Percentiles rank a stretch among this genome's conserved stretches.
Conservation (phyloP, 495 filamentous ascomycete genomes). For the Lichenothelia convexa region DNA sequence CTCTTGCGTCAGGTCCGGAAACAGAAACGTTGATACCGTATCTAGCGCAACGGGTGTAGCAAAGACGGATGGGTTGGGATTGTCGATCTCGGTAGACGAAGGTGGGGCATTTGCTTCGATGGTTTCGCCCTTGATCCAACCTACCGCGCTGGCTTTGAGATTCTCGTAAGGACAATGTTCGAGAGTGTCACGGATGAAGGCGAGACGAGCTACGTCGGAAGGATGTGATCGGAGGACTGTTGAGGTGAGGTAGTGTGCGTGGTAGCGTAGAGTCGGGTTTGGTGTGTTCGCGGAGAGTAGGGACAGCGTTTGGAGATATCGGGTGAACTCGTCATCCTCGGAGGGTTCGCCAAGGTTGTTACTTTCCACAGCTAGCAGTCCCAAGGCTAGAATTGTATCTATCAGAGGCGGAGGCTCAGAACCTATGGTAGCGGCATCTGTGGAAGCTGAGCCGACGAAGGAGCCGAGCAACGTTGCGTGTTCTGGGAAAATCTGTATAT, state of each 20-base stretch:
- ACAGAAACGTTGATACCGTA: slow-evolving; percentile 30
- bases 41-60: slow-evolving; percentile 30
- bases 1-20: slow-evolving; percentile 21
- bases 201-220: slow-evolving; percentile 44
- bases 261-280: slow-evolving; percentile 45
- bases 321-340: slow-evolving; percentile 20
- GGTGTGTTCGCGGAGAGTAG: slow-evolving; percentile 51
- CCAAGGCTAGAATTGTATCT: slow-evolving; percentile 29
- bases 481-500: slow-evolving; percentile 20
- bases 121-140: slow-evolving; percentile 77
- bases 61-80: slow-evolving; percentile 29
- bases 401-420: slow-evolving; percentile 24
- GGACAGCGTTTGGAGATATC: slow-evolving; percentile 37
- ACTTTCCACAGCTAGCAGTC: slow-evolving; percentile 17
- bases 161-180: slow-evolving; percentile 62
- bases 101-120: slow-evolving; percentile 30
- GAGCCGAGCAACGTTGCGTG: slow-evolving; percentile 20
- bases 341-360: slow-evolving; percentile 19
- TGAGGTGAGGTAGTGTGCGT: slow-evolving; percentile 56
- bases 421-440: slow-evolving; percentile 14
- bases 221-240: slow-evolving; percentile 61
- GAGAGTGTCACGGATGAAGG: slow-evolving; percentile 62
- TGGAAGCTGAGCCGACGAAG: slow-evolving; percentile 15
- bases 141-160: slow-evolving; percentile 62
- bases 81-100: neutral